Evolutionary conservation across 257 asterid species (phyloP), one percentile per base, ranked within the genome.

Genomic region (Avicennia marina): DNA sequence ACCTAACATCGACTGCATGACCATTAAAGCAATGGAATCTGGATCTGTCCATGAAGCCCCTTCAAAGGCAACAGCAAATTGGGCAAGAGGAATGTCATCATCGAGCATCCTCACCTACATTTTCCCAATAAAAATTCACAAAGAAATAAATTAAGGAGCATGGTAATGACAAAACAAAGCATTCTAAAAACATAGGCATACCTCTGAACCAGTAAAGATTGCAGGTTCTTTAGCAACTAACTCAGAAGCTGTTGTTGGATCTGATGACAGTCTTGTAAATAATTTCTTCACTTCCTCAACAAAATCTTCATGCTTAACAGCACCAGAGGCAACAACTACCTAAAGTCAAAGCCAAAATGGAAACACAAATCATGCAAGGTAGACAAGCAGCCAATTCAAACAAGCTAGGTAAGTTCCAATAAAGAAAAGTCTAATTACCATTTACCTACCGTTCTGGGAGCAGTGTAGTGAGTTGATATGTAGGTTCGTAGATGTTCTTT

Each of bases 11-110:
- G 94, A 67, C 56, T 89, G 95, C 86, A 89, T 89, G 44, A 85
- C 87, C 96, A 85, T 85, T 69, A 89, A 74, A 20, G 96, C 81
- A 71, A 89, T 64, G 40, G 95, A 74, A 67, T 78, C 84, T 56
- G 81, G 96, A 75, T 89, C 95, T 2, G 90, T 85, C 96, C 96
- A 89, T 3, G 96, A 80, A 12, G 94, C 89, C 68, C 96, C 96
- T 75, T 89, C 94, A 79, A 85, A 85, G 55, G 96, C 96, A 71
- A 89, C 81, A 4, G 86, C 94, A 51, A 89, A 83, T 63, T 89
- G 90, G 51, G 96, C 95, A 44, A 81, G 81, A 0, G 89, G 90
- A 45, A 77, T 46, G 65, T 85, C 96, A 17, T 89, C 95, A 60
- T 85, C 90, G 36, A 85, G 76, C 84, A 81, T 78, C 83, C 96